Base-by-base conservation (phyloP, 2,329 filamentous ascomycete species). In the Diaporthe ampelina region DNA sequence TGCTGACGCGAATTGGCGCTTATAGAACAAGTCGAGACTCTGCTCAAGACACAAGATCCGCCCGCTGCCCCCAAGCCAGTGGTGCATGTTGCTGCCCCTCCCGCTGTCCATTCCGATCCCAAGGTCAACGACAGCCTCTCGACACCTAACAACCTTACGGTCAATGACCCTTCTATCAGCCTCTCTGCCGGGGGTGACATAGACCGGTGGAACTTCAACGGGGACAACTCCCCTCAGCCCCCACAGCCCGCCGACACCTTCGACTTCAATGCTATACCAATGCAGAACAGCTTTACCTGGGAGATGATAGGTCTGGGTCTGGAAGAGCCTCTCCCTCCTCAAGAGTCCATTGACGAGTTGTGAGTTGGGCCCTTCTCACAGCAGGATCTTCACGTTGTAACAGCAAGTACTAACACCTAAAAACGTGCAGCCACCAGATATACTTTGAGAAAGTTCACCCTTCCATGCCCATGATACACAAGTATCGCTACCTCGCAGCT, bases 381-480 rank as follows among this genome's bases (percentile, higher is more conserved):
- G 5, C 54, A 8, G 29, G 10, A 37, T 26, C 21, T 15, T 35
- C 11, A 19, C 32, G 2, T 19, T 8, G 40, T 19, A 15, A 1
- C n/a, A 9, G 24, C 13, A 21, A 15, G 54, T 37, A 43, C 73
- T 73, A 35, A 75, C 43, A 43, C n/a, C 4, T 11, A 10, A 6
- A 15, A 21, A 45, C 26, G 67, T 48, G 19, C 80, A 94, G 92
- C 75, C 93, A 97, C 79, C 90, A 94, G 78, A 91, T 97, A 35
- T 99, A 94, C 83, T 98, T 98, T 81, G 92, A 95, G 73, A 98
- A 97, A 82, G 89, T 97, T 13, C 94, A 98, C 80, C 92, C 94
- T 0, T 95, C 94, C 0, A 80, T 94, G 73, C 95, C 97, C 21
- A 94, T 98, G 89, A 94, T 98, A 73, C 96, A 99, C 82, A 94